Percentiles rank a stretch among this genome's conserved stretches.
phyloP scores from a whole-genome alignment of 2,329 filamentous ascomycete genomes.

The Magnaporthiopsis incrustans region DNA sequence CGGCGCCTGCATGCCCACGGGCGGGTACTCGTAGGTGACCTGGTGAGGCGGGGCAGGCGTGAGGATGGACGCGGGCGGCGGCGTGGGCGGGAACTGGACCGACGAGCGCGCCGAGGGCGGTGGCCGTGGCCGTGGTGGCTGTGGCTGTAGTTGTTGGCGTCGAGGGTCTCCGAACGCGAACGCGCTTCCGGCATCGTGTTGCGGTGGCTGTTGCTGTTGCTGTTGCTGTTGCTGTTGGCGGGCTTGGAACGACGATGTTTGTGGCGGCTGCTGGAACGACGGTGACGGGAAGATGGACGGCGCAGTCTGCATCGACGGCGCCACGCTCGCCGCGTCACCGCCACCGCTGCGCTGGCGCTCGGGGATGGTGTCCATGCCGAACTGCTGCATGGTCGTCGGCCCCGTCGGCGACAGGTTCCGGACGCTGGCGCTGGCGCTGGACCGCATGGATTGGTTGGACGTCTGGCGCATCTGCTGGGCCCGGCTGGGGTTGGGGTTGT shows the following conservation, averaged over 20 bases:
- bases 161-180: too few species aligned
- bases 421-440: too few species aligned
- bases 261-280: background rate
- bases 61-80: background rate
- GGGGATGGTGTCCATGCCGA: background rate
- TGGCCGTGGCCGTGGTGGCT: too few species aligned
- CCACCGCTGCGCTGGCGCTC: background rate
- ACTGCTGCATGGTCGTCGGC: background rate
- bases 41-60: background rate
- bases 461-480: background rate
- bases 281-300: background rate
- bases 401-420: background rate
- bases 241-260: background rate
- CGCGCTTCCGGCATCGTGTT: too few species aligned
- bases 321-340: background rate
- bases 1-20: background rate
- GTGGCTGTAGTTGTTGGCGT: background rate
- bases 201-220: background rate
- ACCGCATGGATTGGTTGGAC: background rate
- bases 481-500: background rate
- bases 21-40: background rate
- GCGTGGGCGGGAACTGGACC: background rate
- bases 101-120: background rate
- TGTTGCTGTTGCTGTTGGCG: background rate
- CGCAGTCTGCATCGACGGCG: background rate